These are phyloP conservation scores for Acacia crassicarpa DNA, from an alignment of 306 rosid genomes.

Conservation along the genomic window DNA sequence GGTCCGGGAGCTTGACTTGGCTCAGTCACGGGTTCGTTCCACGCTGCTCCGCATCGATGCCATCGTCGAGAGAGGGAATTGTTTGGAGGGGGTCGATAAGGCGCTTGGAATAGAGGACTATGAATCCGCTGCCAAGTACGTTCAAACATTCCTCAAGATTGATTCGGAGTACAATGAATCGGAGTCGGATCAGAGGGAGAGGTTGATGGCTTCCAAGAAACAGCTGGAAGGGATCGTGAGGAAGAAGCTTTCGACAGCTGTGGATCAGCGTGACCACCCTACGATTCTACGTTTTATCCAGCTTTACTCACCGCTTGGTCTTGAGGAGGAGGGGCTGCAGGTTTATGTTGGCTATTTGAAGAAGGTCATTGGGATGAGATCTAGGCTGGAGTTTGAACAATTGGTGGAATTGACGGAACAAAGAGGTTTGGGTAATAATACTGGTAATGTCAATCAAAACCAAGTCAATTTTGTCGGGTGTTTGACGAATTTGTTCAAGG, in stretches of 20 bases:
- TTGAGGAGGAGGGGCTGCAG: slow-evolving; percentile 91
- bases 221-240: slow-evolving; percentile 72
- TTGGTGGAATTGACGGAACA: slow-evolving; percentile 75
- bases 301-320: slow-evolving; percentile 69
- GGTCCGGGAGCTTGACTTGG: slow-evolving; percentile 91
- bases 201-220: slow-evolving; percentile 58
- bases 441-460: slow-evolving; percentile 18
- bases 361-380: slow-evolving; percentile 92
- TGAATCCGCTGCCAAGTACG: slow-evolving; percentile 64
- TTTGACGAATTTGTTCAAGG: slow-evolving; percentile 88
- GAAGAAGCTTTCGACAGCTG: slow-evolving; percentile 73
- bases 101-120: slow-evolving; percentile 72
- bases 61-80: slow-evolving; percentile 71
- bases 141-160: slow-evolving; percentile 66
- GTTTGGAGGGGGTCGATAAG: slow-evolving; percentile 68
- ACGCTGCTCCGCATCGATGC: slow-evolving; percentile 86
- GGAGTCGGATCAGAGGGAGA: slow-evolving; percentile 77
- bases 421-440: slow-evolving; percentile 34
- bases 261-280: slow-evolving; percentile 78
- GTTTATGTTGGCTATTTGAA: slow-evolving; percentile 83
- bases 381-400: slow-evolving; percentile 76
- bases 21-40: slow-evolving; percentile 79
- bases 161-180: slow-evolving; percentile 72
- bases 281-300: slow-evolving; percentile 61
- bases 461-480: slow-evolving; percentile 71